Evolutionary conservation across 2,329 filamentous ascomycete genomes (phyloP), one percentile per base, ranked within the genome.

Genomic region (Arthrobotrys pseudoclavata): DNA sequence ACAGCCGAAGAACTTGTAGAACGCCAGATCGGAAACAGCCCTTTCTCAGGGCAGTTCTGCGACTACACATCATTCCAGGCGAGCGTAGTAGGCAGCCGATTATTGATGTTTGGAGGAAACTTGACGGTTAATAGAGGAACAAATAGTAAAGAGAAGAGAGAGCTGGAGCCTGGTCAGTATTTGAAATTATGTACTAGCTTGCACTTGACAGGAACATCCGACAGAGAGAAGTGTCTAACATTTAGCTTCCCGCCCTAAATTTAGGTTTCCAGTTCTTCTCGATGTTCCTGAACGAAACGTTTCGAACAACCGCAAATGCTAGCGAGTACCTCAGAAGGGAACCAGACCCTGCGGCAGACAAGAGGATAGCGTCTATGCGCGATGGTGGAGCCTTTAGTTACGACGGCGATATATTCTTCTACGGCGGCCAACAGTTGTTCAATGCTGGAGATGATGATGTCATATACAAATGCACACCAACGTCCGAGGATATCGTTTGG

Each of bases 11-110:
- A 71, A 31, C 61, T 77, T 6, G 62, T 61, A 20, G 69, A 79
- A 34, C 62, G 75, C 40, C 75, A 79, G 42, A 68, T 2, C 29
- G 34, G 22, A 29, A 47, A 24, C 24, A 37, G 18, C 47, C 75
- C 63, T 10, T 79, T 79, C 62, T 72, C 68, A n/a, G 75, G 75
- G 22, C 55, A 74, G 40, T 79, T 72, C 34, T 79, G 75, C 48
- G 68, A 72, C 50, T 79, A 79, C 55, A 79, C 75, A 20, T 79
- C 75, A n/a, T 79, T 79, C 37, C 75, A 79, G 62, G 48, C 75
- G 18, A 79, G 69, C 42, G 55, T 79, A 15, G 63, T 79, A 7
- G 75, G 69, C 47, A 47, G 24, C 40, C 26, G 69, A 12, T 61
- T 79, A 26, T 53, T 79, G 37, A 72, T 79, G 68, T 79, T 79